These are phyloP conservation scores for Prunus davidiana DNA, from an alignment of 306 rosid genomes.

Conservation along the genomic window DNA sequence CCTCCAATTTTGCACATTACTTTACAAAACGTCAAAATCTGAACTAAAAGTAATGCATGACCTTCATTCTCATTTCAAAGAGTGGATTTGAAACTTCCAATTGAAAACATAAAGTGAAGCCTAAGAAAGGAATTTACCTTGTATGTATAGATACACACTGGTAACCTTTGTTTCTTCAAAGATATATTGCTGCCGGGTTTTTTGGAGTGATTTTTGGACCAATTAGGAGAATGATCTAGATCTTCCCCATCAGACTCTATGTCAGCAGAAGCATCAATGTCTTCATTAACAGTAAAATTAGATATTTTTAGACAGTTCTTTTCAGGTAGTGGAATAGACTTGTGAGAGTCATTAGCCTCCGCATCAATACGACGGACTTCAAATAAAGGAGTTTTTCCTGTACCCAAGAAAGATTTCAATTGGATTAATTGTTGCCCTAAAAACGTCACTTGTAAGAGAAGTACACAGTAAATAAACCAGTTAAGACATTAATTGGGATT, in stretches of 20 bases:
- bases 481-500: conserved; percentile 4
- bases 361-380: conserved; percentile 73
- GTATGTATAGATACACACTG: conserved; percentile 71
- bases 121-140: conserved; percentile 46
- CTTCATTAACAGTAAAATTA: conserved; percentile 31
- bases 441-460: background rate
- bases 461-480: background rate
- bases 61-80: background rate
- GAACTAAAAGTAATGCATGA: background rate
- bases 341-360: conserved; percentile 40
- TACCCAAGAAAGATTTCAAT: conserved; percentile 9
- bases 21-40: background rate
- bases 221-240: conserved; percentile 32
- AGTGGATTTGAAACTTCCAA: background rate
- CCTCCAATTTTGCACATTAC: background rate
- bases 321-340: conserved; percentile 47
- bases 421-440: background rate
- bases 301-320: conserved; percentile 26
- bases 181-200: conserved; percentile 37
- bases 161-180: conserved; percentile 53
- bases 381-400: conserved; percentile 81
- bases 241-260: conserved; percentile 47
- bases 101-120: background rate
- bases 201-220: conserved; percentile 44
- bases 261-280: conserved; percentile 27